Percentiles rank a stretch among this genome's conserved stretches.
Evolutionary conservation across 2,329 filamentous ascomycete species (phyloP).

Genomic region (Neurospora sp.): DNA sequence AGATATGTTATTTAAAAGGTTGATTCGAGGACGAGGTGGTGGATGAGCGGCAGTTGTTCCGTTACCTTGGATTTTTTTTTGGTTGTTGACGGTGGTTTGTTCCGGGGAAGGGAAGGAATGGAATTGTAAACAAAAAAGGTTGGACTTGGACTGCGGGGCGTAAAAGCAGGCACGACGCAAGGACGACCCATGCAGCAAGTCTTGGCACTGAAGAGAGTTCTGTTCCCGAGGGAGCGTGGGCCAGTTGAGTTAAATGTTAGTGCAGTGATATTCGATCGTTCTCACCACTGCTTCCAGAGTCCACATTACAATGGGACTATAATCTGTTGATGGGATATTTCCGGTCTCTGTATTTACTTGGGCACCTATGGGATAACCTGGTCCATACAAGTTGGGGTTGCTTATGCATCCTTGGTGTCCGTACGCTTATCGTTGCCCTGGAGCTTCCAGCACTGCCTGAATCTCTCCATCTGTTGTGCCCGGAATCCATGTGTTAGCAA

Average conservation of each 20-base stretch:
- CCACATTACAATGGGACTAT: neutral
- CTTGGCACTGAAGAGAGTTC: neutral
- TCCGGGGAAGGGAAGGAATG: neutral
- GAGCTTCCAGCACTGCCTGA: slow-evolving; percentile 83
- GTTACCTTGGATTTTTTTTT: neutral
- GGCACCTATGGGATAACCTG: neutral
- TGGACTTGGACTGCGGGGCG: neutral
- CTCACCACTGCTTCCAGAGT: neutral
- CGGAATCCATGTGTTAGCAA: slow-evolving; percentile 7
- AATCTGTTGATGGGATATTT: neutral
- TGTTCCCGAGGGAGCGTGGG: neutral
- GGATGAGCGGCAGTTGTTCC: slow-evolving; percentile 1
- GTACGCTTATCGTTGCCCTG: slow-evolving; percentile 83
- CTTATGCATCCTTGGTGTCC: slow-evolving; percentile 54
- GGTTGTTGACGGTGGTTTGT: neutral
- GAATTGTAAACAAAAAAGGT: neutral
- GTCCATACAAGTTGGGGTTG: neutral
- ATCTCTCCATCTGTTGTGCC: slow-evolving; percentile 69
- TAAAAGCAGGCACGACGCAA: neutral
- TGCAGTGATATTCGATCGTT: neutral
- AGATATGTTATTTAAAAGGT: neutral
- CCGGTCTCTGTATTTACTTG: neutral
- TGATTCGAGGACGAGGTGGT: slow-evolving; percentile 1
- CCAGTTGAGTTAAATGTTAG: neutral
- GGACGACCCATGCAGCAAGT: neutral